Conservation (phyloP, 805 yeast species). For the Ascoidea asiatica region DNA sequence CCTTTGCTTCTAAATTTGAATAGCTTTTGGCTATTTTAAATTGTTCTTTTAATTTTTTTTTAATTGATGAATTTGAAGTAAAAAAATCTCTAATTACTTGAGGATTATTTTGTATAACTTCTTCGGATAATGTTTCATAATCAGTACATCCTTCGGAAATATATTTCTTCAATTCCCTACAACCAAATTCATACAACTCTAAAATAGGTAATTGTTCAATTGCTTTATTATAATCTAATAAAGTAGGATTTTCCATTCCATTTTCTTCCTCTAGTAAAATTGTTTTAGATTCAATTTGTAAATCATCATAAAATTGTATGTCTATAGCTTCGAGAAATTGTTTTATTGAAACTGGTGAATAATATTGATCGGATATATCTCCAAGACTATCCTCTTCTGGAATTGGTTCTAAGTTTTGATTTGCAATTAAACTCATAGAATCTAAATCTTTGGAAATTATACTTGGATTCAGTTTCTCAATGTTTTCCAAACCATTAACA, state of each 20-base stretch:
- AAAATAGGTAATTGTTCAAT: slow-evolving; percentile 27
- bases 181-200: slow-evolving; percentile 33
- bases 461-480: neutral
- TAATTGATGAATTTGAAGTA: slow-evolving; percentile 21
- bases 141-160: slow-evolving; percentile 32
- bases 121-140: slow-evolving; percentile 27
- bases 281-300: slow-evolving; percentile 14
- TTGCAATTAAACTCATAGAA: slow-evolving; percentile 18
- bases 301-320: slow-evolving; percentile 31
- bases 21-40: slow-evolving; percentile 34
- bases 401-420: slow-evolving; percentile 13
- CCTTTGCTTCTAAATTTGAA: slow-evolving; percentile 33
- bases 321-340: slow-evolving; percentile 26
- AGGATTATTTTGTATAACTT: slow-evolving; percentile 32
- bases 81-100: slow-evolving; percentile 31
- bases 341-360: slow-evolving; percentile 21
- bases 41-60: slow-evolving; percentile 26
- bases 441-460: slow-evolving; percentile 3
- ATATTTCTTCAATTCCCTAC: slow-evolving; percentile 33
- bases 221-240: slow-evolving; percentile 8
- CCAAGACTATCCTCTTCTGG: slow-evolving; percentile 1
- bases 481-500: neutral
- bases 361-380: slow-evolving; percentile 3
- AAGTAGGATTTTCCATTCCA: slow-evolving; percentile 4
- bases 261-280: slow-evolving; percentile 4